Percentiles rank a stretch among this genome's conserved stretches.
phyloP scores from a whole-genome alignment of 805 yeast genomes.

The Candida yuanshanica region DNA sequence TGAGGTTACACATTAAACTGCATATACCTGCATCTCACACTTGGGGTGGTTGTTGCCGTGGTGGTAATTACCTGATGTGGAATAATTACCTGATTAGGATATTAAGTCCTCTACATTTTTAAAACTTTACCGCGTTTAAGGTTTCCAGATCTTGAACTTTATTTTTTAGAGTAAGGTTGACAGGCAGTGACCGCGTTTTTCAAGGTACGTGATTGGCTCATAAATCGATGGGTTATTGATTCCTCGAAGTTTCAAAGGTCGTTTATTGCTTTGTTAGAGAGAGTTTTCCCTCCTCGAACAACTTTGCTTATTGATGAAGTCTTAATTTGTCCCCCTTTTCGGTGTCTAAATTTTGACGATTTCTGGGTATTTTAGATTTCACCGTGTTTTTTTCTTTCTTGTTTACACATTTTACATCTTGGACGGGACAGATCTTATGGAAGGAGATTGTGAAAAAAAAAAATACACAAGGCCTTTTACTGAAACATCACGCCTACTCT shows the following conservation, averaged over 20 bases:
- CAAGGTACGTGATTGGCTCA: too few species aligned
- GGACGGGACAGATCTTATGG: not conserved
- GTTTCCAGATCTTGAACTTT: too few species aligned
- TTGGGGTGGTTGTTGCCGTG: not conserved
- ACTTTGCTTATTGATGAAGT: too few species aligned
- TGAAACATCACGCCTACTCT: not conserved
- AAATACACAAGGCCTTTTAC: not conserved
- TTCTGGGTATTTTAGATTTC: too few species aligned
- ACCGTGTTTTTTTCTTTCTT: not conserved
- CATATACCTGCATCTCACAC: not conserved
- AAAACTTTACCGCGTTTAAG: not conserved
- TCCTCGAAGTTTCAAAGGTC: too few species aligned
- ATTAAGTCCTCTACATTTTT: not conserved
- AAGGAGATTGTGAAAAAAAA: not conserved
- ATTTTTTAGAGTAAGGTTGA: too few species aligned
- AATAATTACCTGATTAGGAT: not conserved
- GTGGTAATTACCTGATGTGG: not conserved
- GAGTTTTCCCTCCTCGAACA: too few species aligned
- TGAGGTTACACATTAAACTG: not conserved
- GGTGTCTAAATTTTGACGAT: too few species aligned
- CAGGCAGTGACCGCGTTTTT: too few species aligned
- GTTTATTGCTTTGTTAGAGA: too few species aligned
- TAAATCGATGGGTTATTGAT: too few species aligned
- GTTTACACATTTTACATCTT: not conserved
- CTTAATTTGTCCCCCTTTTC: too few species aligned